Conservation (phyloP, 2,329 filamentous ascomycete species). For the Huntiella moniliformis region DNA sequence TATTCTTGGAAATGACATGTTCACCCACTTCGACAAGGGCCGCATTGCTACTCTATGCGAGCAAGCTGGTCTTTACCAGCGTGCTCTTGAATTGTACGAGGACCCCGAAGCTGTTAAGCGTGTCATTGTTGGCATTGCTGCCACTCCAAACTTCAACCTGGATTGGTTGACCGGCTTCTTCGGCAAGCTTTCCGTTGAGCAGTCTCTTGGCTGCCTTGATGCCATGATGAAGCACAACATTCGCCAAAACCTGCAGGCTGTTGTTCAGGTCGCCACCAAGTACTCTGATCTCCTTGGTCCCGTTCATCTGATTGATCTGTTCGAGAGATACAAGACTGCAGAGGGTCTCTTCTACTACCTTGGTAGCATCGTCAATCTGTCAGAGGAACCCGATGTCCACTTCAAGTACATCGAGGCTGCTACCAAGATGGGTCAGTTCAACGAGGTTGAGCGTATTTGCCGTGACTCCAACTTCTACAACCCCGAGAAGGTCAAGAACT, state of each 20-base stretch:
- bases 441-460: slow-evolving; percentile 93
- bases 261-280: slow-evolving; percentile 91
- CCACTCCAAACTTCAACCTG: slow-evolving; percentile 65
- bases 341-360: slow-evolving; percentile 98
- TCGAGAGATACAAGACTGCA: slow-evolving; percentile 93
- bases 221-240: slow-evolving; percentile 96
- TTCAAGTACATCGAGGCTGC: slow-evolving; percentile 99
- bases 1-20: slow-evolving; percentile 96
- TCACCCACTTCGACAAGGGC: slow-evolving; percentile 84
- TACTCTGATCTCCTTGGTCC: slow-evolving; percentile 89
- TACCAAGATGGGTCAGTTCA: slow-evolving; percentile 80
- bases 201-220: slow-evolving; percentile 82
- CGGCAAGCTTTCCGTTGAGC: slow-evolving; percentile 82
- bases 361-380: slow-evolving; percentile 92
- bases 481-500: slow-evolving; percentile 95
- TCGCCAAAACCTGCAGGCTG: slow-evolving; percentile 84
- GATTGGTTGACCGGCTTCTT: slow-evolving; percentile 92
- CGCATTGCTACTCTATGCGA: slow-evolving; percentile 84
- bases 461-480: slow-evolving; percentile 83
- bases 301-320: slow-evolving; percentile 72
- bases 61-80: slow-evolving; percentile 69
- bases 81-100: slow-evolving; percentile 86
- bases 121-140: slow-evolving; percentile 63
- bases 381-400: slow-evolving; percentile 83
- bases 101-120: slow-evolving; percentile 82